A percentile compares a stretch with the other conserved stretches of the same genome.
Conservation (phyloP, 768 basidiomycete species). For the Suillus sp. region DNA sequence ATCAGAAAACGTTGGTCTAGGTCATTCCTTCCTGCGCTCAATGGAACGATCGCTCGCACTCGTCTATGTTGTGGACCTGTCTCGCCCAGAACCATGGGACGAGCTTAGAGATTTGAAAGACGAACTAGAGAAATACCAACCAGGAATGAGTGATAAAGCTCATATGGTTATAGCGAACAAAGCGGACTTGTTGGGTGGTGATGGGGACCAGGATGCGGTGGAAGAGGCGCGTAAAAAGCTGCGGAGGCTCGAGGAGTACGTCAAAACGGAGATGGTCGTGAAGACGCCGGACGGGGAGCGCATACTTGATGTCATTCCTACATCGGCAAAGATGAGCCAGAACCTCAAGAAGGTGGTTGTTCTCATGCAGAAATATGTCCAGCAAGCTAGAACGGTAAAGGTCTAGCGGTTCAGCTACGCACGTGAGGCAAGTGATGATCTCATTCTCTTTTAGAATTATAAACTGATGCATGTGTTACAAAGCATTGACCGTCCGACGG, state of each 20-base stretch:
- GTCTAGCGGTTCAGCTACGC: not conserved
- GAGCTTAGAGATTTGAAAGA: constrained; percentile 71
- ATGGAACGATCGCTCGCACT: constrained; percentile 92
- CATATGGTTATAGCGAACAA: constrained; percentile 93
- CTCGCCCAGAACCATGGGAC: constrained; percentile 70
- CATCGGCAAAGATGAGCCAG: constrained; percentile 84
- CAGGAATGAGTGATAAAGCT: constrained; percentile 75
- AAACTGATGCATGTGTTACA: not conserved
- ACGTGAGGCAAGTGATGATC: not conserved
- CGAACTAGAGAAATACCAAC: constrained; percentile 84
- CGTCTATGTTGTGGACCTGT: constrained; percentile 91
- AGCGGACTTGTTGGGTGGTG: constrained; percentile 76
- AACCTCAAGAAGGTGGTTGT: constrained; percentile 73
- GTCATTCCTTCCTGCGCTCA: constrained; percentile 89
- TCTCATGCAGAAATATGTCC: constrained; percentile 68
- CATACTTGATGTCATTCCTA: constrained; percentile 69
- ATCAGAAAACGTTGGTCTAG: constrained; percentile 88
- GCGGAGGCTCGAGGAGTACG: constrained; percentile 55
- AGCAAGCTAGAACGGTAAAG: constrained; percentile 40
- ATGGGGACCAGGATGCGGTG: constrained; percentile 48
- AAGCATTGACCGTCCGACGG: not conserved
- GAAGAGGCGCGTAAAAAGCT: constrained; percentile 60
- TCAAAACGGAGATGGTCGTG: constrained; percentile 45
- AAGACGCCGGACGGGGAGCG: constrained; percentile 29
- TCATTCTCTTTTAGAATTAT: not conserved